phyloP scores from a whole-genome alignment of 2,329 filamentous ascomycete genomes.

The Geosmithia putterillii region DNA sequence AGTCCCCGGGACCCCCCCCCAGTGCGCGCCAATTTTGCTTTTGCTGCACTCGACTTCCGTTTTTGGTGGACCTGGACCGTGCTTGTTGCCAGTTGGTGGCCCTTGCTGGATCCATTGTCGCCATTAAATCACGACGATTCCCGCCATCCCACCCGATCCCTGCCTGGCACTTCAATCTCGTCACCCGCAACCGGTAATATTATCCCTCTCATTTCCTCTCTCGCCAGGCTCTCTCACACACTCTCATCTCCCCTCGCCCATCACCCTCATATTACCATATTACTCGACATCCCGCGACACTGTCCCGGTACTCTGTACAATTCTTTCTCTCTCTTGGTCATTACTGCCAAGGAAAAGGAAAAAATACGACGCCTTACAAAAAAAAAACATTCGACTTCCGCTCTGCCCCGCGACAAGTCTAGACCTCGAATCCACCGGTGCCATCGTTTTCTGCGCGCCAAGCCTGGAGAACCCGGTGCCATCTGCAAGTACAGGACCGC shows the following conservation, averaged over 20 bases:
- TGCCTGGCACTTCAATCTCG: not conserved
- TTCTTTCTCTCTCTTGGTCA: not conserved
- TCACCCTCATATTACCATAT: not conserved
- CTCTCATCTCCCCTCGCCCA: not conserved
- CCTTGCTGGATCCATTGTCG: not conserved
- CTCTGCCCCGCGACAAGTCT: not conserved
- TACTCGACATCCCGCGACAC: not conserved
- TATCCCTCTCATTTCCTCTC: not conserved
- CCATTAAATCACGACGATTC: not conserved
- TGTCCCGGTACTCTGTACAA: not conserved
- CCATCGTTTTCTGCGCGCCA: not conserved
- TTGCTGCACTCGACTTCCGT: not conserved
- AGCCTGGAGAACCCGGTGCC: not conserved
- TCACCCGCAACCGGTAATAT: not conserved
- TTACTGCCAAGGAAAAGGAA: not conserved
- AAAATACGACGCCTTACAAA: not conserved
- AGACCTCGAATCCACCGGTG: not conserved
- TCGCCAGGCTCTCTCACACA: not conserved
- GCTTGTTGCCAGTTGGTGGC: not conserved
- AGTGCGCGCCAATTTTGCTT: not conserved
- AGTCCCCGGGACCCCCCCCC: too few species aligned
- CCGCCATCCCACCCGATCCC: not conserved
- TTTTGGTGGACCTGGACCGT: not conserved
- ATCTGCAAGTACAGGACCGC: not conserved
- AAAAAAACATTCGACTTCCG: not conserved